phyloP scores from a whole-genome alignment of 768 basidiomycete species.

The Fibroporia radiculosa region DNA sequence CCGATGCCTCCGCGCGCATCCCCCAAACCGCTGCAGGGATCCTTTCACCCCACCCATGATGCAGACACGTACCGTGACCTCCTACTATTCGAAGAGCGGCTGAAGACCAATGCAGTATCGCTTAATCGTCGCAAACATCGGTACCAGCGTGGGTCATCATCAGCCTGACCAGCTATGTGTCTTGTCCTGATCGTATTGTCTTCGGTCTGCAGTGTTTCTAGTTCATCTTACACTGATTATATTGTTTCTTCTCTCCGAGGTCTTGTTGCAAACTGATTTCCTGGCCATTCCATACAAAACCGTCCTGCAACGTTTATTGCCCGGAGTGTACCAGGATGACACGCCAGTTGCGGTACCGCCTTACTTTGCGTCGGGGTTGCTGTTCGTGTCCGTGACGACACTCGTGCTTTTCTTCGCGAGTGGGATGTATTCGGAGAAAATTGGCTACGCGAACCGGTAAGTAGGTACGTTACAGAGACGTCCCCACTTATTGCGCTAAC shows the following conservation, averaged over 20 bases:
- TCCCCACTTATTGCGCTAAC: neutral
- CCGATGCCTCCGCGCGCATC: constrained; percentile 16
- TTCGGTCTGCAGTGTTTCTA: constrained; percentile 55
- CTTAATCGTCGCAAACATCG: constrained; percentile 72
- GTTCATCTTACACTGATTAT: constrained; percentile 60
- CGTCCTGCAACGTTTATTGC: constrained; percentile 42
- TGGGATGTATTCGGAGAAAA: constrained; percentile 94
- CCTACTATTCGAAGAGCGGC: constrained; percentile 90
- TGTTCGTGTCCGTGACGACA: constrained; percentile 86
- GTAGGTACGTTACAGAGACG: constrained; percentile 20
- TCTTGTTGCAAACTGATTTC: constrained; percentile 62
- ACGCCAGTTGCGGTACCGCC: constrained; percentile 47
- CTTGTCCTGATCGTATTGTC: constrained; percentile 1
- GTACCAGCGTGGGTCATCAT: constrained; percentile 61
- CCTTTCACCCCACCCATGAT: constrained; percentile 63
- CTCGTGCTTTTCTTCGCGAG: constrained; percentile 93
- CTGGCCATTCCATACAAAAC: constrained; percentile 55
- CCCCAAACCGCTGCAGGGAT: constrained; percentile 22
- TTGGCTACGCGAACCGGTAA: constrained; percentile 92
- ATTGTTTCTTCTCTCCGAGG: constrained; percentile 66
- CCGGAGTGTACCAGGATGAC: constrained; percentile 39
- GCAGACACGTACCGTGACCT: constrained; percentile 80
- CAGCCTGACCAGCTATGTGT: neutral
- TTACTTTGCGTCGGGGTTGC: constrained; percentile 69
- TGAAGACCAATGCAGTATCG: constrained; percentile 86